Evolutionary conservation across 257 asterid genomes (phyloP), one percentile per base, ranked within the genome.

Genomic region (Solanum bulbocastanum): DNA sequence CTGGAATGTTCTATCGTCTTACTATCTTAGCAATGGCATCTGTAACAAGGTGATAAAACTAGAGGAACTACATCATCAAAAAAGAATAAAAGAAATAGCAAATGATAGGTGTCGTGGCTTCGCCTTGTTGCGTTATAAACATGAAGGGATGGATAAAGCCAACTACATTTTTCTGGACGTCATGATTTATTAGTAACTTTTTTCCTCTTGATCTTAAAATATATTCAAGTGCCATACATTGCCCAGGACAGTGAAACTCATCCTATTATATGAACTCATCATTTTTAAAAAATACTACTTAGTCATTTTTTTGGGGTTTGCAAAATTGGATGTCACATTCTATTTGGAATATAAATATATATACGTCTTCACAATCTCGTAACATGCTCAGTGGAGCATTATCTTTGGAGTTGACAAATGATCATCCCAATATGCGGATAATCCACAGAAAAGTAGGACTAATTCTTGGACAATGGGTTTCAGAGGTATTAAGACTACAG

Each of bases 391-490:
- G 95, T 89, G 98, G 96, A 72, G 99, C 99, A 37, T 89, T 97
- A 88, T 94, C 98, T 88, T 78, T 91, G 66, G 99, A 97, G 89
- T 95, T 97, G 89, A 90, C 94, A 62, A 95, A 94, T 89, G 92
- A 92, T 88, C 98, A 95, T 90, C 97, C 97, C 85, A 94, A 95
- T 92, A 96, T 94, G 98, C 94, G 97, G 79, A 96, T 97, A 88
- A 95, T 96, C 90, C 99, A 95, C 84, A 90, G 99, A 89, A 95
- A 94, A 93, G 99, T 97, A 91, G 99, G 98, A 85, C 87, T 97
- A 85, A 96, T 97, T 87, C 94, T 97, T 87, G 99, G 99, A 86
- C 99, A 95, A 85, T 97, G 99, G 99, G 98, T 97, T 92, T 97
- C 99, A 20, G 99, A 97, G 98, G 99, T 97, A 95, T 88, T 42